Conservation (phyloP, 306 rosid genomes). For the Medicago truncatula region MtrunA17r5.0-ANR NC_053049.1:43541501-43542000, state of each 20-base stretch:
- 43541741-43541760: background rate
- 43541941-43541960: background rate
- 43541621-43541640: background rate
- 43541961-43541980: background rate
- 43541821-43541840: background rate
- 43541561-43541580: background rate
- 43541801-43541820: background rate
- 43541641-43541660: background rate
- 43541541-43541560: background rate
- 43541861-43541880: background rate
- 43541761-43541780: slow-evolving; percentile 16
- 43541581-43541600: background rate
- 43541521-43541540: background rate
- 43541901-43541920: background rate
- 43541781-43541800: background rate
- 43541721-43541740: slow-evolving; percentile 14
- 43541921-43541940: background rate
- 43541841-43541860: background rate
- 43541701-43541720: slow-evolving; percentile 28
- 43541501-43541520: background rate
- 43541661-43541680: slow-evolving; percentile 8
- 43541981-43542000: background rate
- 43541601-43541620: background rate
- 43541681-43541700: slow-evolving; percentile 35
- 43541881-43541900: background rate